These are phyloP conservation scores for Mortierella sp. DNA, from an alignment of 371 early-diverging fungal genomes.

Conservation along the genomic window DNA sequence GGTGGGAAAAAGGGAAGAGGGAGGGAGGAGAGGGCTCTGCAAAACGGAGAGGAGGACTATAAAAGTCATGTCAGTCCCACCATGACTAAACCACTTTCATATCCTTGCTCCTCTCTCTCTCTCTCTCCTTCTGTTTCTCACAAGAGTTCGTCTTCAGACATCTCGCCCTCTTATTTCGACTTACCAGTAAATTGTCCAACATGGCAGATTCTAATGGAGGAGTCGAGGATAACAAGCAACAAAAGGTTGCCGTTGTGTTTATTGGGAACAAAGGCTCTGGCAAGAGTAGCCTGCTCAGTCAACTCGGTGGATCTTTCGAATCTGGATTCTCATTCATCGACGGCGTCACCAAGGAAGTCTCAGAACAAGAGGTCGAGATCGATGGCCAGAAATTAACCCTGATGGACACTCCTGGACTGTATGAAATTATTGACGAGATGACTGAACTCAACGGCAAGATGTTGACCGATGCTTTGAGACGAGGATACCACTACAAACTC, in stretches of 20 bases:
- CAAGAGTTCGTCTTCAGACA: too few relatives aligned
- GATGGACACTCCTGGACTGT: conserved; percentile 22
- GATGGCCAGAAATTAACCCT: neutral
- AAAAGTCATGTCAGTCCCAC: too few relatives aligned
- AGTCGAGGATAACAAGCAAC: too few relatives aligned
- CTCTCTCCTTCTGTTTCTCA: too few relatives aligned
- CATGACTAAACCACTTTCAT: too few relatives aligned
- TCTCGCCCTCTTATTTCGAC: too few relatives aligned
- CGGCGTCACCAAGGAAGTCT: conserved; percentile 7
- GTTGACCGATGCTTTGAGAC: conserved; percentile 4
- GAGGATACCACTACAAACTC: conserved; percentile 15
- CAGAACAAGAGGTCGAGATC: neutral
- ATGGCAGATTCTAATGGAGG: too few relatives aligned
- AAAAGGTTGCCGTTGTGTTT: conserved; percentile 1
- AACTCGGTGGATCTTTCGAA: conserved; percentile 8
- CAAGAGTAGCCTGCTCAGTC: conserved; percentile 4
- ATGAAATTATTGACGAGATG: neutral
- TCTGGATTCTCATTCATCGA: conserved; percentile 1
- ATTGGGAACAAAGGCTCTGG: conserved; percentile 11
- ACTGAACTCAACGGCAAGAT: conserved; percentile 6
- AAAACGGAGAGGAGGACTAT: too few relatives aligned
- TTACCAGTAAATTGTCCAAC: too few relatives aligned
- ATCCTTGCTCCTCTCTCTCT: too few relatives aligned
- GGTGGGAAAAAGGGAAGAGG: too few relatives aligned
- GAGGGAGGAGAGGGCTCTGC: too few relatives aligned